Evolutionary conservation across 805 yeast species (phyloP).

Genomic region (Lipomyces spencermartinsiae): DNA sequence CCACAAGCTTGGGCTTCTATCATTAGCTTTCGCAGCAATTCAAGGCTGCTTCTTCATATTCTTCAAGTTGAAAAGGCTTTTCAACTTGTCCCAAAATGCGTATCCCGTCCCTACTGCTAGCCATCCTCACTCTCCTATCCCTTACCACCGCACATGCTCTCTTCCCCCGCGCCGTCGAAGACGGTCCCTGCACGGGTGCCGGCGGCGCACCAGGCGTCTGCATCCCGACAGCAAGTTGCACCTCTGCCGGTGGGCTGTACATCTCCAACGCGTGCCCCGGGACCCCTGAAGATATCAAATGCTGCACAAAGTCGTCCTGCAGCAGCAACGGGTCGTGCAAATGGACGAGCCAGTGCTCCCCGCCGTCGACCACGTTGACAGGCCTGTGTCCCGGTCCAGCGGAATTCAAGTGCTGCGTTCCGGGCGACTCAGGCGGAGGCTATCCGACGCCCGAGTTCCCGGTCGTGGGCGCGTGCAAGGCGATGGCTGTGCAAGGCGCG

Average conservation of each 20-base stretch:
- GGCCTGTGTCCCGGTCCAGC: conserved; percentile 4
- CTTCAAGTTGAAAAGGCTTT: neutral
- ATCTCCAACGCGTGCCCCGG: neutral
- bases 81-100: neutral
- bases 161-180: neutral
- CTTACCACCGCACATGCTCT: neutral
- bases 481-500: neutral
- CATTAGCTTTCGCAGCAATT: neutral
- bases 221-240: conserved; percentile 1
- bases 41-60: neutral
- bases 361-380: neutral
- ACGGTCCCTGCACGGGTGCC: conserved; percentile 2
- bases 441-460: neutral
- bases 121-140: neutral
- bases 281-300: neutral
- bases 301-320: neutral
- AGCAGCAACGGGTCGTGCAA: conserved; percentile 2
- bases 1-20: neutral
- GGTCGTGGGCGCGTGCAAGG: conserved; percentile 1
- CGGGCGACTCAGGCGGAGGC: neutral
- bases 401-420: neutral
- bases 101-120: neutral
- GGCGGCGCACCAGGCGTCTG: conserved; percentile 3
- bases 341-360: neutral
- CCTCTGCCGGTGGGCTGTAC: neutral